phyloP scores from a whole-genome alignment of 495 filamentous ascomycete genomes.

The Penicillium longicatenatum region DNA sequence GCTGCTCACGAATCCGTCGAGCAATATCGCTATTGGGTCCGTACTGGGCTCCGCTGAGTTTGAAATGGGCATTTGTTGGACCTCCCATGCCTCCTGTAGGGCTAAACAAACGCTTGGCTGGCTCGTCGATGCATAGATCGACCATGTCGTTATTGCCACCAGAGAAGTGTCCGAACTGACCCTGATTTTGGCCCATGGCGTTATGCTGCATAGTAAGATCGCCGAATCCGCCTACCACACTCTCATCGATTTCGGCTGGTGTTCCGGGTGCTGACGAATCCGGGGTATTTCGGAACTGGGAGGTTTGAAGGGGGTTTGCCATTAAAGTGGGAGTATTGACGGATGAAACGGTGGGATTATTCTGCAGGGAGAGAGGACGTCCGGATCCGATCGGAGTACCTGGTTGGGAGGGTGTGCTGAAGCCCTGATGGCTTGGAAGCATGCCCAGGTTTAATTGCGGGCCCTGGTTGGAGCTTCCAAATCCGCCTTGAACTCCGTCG shows the following conservation, averaged over 20 bases:
- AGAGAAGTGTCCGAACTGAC: conserved; percentile 48
- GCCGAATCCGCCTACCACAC: conserved; percentile 54
- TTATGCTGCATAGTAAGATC: conserved; percentile 58
- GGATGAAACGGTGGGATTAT: conserved; percentile 97
- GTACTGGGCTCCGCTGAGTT: conserved; percentile 69
- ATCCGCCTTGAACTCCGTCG: conserved; percentile 58
- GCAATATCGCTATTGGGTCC: conserved; percentile 76
- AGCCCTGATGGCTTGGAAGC: conserved; percentile 70
- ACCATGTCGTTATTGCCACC: conserved; percentile 56
- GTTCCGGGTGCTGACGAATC: conserved; percentile 77
- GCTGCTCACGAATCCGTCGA: conserved; percentile 69
- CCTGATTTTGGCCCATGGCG: conserved; percentile 57
- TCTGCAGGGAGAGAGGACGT: conserved; percentile 68
- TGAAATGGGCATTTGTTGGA: conserved; percentile 65
- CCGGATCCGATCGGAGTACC: conserved; percentile 75
- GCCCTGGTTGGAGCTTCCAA: conserved; percentile 70
- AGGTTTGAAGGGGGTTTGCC: conserved; percentile 61
- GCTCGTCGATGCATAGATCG: conserved; percentile 89
- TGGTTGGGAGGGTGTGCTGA: conserved; percentile 77
- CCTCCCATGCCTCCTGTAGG: conserved; percentile 72
- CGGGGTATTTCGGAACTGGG: conserved; percentile 67
- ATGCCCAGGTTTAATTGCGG: conserved; percentile 76
- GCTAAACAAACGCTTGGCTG: conserved; percentile 89
- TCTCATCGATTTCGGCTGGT: conserved; percentile 64
- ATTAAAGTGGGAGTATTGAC: conserved; percentile 91